Base-by-base conservation (phyloP, 176 grass and related monocot species). In the Eragrostis curvula region DNA sequence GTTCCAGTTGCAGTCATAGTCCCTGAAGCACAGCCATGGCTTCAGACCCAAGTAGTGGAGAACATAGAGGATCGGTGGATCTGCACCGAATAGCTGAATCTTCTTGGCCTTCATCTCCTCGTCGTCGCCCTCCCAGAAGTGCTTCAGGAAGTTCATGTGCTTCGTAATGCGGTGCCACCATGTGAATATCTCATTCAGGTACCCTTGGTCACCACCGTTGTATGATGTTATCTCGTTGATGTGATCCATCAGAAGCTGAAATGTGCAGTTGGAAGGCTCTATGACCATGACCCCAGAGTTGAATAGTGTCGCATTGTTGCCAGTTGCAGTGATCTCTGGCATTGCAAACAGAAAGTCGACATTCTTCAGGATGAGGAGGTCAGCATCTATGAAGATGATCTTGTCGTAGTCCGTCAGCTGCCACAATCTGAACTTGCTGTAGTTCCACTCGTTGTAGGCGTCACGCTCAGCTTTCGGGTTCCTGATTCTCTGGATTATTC, bases 1-100 rank as follows among this genome's bases (percentile, higher is more conserved):
- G 82, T 97, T 97, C 94, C 94, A 97, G 72, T 97, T 97, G 84
- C 94, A 97, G 75, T 97, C 94, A 23, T 94, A 97, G 86, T 97
- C 92, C 47, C 81, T 87, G 70, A 97, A 97, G 86, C 94, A 97
- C 68, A 97, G 85, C 94, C 94, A 97, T 16, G 94, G 94, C 73
- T 97, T 97, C 64, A 97, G 48, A 16, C 94, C 94, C 15, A 97
- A 39, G 71, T 92, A 97, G 74, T 97, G 94, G 2, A 97, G 84
- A 12, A 94, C 89, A 1, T 94, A 97, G n/a, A 97, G 86, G 2
- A 73, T 57, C 3, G 94, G 92, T 0, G 94, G 92, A 15, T 94
- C 87, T 0, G 94, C 92, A 0, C 87, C 76, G 18, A 97, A 97
- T 64, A 97, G 66, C 85, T 62, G 61, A 20, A 52, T 97, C 86